phyloP scores from a whole-genome alignment of 352 stramenopile species.

The Globisporangium takayamanum region DNA sequence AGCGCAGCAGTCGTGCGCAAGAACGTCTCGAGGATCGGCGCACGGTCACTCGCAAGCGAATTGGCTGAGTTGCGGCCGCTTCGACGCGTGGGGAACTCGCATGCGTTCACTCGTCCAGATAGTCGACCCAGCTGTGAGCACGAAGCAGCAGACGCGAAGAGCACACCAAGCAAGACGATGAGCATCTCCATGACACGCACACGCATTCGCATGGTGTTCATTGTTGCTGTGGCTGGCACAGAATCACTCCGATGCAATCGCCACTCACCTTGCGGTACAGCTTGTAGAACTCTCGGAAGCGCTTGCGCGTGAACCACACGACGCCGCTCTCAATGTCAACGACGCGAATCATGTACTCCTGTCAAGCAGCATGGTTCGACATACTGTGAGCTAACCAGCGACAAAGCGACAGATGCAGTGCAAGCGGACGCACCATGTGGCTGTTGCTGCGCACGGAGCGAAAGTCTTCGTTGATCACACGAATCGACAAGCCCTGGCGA shows the following conservation, averaged over 20 bases:
- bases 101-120: slow-evolving; percentile 55
- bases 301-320: slow-evolving; percentile 77
- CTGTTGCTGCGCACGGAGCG: slow-evolving; percentile 39
- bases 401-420: background rate
- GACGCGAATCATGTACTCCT: slow-evolving; percentile 85
- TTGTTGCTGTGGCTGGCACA: background rate
- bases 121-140: slow-evolving; percentile 51
- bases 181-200: background rate
- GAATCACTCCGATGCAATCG: background rate
- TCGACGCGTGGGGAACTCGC: slow-evolving; percentile 62
- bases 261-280: slow-evolving; percentile 65
- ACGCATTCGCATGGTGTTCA: background rate
- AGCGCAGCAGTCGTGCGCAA: slow-evolving; percentile 60
- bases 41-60: slow-evolving; percentile 58
- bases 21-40: slow-evolving; percentile 74
- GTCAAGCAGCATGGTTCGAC: background rate
- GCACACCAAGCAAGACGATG: background rate
- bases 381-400: background rate
- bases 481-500: slow-evolving; percentile 73
- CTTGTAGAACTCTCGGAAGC: slow-evolving; percentile 80
- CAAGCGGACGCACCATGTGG: slow-evolving; percentile 47
- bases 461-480: slow-evolving; percentile 64
- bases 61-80: slow-evolving; percentile 45
- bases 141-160: background rate
- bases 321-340: slow-evolving; percentile 83